Evolutionary conservation across 2,329 filamentous ascomycete species (phyloP), one percentile per base, ranked within the genome.

Genomic region (Alternaria burnsii): DNA sequence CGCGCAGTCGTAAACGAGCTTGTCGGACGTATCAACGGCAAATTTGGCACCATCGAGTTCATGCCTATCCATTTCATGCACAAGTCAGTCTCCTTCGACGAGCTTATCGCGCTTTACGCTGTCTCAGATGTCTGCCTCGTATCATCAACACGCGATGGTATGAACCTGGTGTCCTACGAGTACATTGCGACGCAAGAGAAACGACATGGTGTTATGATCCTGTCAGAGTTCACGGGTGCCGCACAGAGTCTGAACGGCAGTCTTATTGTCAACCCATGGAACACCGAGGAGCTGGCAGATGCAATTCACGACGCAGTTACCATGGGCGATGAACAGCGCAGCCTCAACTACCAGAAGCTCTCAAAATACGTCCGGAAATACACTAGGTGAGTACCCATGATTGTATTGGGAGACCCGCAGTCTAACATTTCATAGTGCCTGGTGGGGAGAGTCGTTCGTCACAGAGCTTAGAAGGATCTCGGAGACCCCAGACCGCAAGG

Each of bases 31-130:
- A 98, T 99, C 82, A 99, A 99, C 76, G 95, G 95, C 74, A 93
- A 92, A 76, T 98, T 97, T 74, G 94, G 94, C 77, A 97, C 94
- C 32, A 91, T 98, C 73, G 94, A 98, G 79, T 98, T 97, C 82
- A 97, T 97, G 91, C 95, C 95, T 1, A 98, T 99, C 71, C 95
- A 98, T 80, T 98, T 97, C 83, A 89, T 98, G 73, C 95, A 98
- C 82, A 96, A 97, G 82, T 97, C 92, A 5, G 93, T 98, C 74
- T 89, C 89, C 50, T 97, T 98, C 71, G 93, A 97, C 70, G 95
- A 98, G 81, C 88, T 99, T 36, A 94, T 96, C 51, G 94, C 94
- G 0, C 86, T 98, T 9, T 98, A 98, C 76, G 92, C 93, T 16
- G 90, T 96, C 22, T 95, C 93, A 4, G 95, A 97, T 76, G 92